Evolutionary conservation across 1,284 basidiomycete genomes (phyloP), one percentile per base, ranked within the genome.

Genomic region (Takashimella tepidaria): DNA sequence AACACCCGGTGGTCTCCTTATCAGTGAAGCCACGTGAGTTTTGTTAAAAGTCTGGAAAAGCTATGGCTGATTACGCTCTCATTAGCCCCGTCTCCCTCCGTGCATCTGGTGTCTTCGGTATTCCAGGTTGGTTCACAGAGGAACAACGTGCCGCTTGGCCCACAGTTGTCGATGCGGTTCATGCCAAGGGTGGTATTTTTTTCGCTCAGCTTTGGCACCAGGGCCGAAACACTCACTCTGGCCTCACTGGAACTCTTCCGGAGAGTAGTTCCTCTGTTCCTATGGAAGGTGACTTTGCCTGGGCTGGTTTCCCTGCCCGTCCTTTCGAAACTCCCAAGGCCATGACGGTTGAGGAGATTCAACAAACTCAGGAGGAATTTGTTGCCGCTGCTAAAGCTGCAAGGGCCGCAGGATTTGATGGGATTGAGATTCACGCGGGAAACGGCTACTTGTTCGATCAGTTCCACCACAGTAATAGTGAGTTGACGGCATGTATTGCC

Each of bases 391-490:
- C 82, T 0, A 52, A 72, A 12, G 80, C 80, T 53, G 82, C 83
- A 3, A 79, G 82, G 46, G 76, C 78, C 61, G 82, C 83, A 22
- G 84, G 84, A 0, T 84, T 85, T 59, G 84, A 87, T 61, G 83
- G 83, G 26, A 80, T 85, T 27, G 84, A 86, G 73, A 64, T 78
- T 44, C 78, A 78, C 57, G 64, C 63, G 24, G 76, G 73, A 5
- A 66, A 64, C 54, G 57, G 62, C 10, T 60, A 66, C 51, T 49
- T 55, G 13, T 54, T 83, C 51, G 73, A 81, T 59, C 83, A 86
- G 63, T 85, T 84, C 76, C 69, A 83, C 12, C 80, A 83, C 31
- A 37, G 31, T 16, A 37, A 37, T 16, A 37, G 31, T 37, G 31
- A 37, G 31, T 37, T n/a, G n/a, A n/a, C n/a, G n/a, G n/a, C n/a